Conservation (phyloP, 2,329 filamentous ascomycete species). For the Cladosporium sp. region DNA sequence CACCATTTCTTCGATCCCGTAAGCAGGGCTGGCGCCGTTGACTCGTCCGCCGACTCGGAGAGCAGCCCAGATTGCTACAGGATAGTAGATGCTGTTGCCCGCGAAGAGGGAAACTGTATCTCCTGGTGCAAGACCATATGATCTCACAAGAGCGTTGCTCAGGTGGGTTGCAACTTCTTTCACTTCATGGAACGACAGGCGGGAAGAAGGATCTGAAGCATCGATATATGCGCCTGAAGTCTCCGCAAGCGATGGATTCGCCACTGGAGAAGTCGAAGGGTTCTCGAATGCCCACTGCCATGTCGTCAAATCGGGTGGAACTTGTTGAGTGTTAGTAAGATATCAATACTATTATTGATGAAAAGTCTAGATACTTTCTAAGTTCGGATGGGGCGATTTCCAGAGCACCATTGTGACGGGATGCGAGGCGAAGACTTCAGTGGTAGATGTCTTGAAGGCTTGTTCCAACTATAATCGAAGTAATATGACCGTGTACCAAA, state of each 20-base stretch:
- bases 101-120: slow-evolving; percentile 63
- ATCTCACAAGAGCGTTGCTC: slow-evolving; percentile 59
- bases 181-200: slow-evolving; percentile 36
- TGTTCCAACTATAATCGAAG: neutral
- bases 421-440: neutral
- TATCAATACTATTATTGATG: slow-evolving; percentile 16
- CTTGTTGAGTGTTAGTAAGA: slow-evolving; percentile 34
- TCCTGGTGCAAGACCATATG: slow-evolving; percentile 55
- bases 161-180: slow-evolving; percentile 59
- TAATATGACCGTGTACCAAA: neutral
- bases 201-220: slow-evolving; percentile 35
- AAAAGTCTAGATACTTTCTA: slow-evolving; percentile 38
- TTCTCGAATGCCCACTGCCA: slow-evolving; percentile 64
- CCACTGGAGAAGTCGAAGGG: slow-evolving; percentile 48
- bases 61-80: slow-evolving; percentile 61
- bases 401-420: slow-evolving; percentile 23
- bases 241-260: slow-evolving; percentile 33
- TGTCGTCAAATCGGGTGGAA: slow-evolving; percentile 54
- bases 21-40: slow-evolving; percentile 64
- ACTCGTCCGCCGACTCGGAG: slow-evolving; percentile 58
- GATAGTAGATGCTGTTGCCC: slow-evolving; percentile 68
- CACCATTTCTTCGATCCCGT: slow-evolving; percentile 67
- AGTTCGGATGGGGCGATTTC: slow-evolving; percentile 43
- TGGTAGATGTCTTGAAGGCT: neutral
- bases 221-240: slow-evolving; percentile 56